Percentiles rank a stretch among this genome's conserved stretches.
These are phyloP conservation scores for Trypanosoma mega DNA, from an alignment of 208 protist genomes.

Conservation along the genomic window DNA sequence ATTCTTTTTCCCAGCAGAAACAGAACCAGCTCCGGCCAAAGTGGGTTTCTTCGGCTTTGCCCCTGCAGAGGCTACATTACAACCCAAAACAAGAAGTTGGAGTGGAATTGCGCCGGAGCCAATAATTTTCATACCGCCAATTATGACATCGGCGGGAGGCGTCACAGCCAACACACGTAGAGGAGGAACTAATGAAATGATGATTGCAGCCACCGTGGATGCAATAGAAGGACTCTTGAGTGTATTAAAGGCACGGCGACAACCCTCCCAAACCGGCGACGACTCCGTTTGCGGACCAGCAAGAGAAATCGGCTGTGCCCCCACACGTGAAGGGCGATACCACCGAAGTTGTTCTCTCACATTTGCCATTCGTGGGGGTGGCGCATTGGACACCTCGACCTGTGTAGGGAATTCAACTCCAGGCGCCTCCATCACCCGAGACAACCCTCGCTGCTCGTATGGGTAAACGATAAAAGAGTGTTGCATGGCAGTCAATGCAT, in stretches of 20 bases:
- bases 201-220: slow-evolving; percentile 44
- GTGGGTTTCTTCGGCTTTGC: too few species aligned
- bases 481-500: too few species aligned
- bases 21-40: background rate
- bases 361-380: too few species aligned
- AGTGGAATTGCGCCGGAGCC: slow-evolving; percentile 65
- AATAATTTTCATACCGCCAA: slow-evolving; percentile 59
- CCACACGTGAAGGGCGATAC: too few species aligned
- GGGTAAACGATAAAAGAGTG: too few species aligned
- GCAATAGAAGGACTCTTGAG: slow-evolving; percentile 47
- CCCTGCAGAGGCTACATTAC: slow-evolving; percentile 32
- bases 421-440: too few species aligned
- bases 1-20: slow-evolving; percentile 3
- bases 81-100: slow-evolving; percentile 58
- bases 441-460: too few species aligned
- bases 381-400: too few species aligned
- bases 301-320: too few species aligned
- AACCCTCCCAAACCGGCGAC: slow-evolving; percentile 1
- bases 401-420: too few species aligned
- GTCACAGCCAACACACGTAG: slow-evolving; percentile 58
- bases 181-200: slow-evolving; percentile 62
- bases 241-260: slow-evolving; percentile 20
- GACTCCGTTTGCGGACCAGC: background rate
- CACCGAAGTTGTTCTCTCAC: too few species aligned
- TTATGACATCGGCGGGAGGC: slow-evolving; percentile 35